Base-by-base conservation (phyloP, 768 basidiomycete genomes). In the Cystobasidium onofrii region DNA sequence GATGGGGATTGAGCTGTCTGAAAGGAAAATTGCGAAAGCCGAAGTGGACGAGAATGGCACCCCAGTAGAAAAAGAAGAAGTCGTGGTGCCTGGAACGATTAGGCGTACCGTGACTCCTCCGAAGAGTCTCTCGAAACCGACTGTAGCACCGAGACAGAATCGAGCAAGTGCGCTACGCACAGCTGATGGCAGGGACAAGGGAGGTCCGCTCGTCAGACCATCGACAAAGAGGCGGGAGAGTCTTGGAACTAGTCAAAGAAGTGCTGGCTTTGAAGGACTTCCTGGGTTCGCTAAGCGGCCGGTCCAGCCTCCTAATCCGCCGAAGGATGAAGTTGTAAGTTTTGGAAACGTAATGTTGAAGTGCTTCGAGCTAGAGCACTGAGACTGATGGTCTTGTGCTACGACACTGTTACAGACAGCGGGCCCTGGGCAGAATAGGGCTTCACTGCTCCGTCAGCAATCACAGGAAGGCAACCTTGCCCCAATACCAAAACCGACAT, bases 221-320 rank as follows among this genome's bases (percentile, higher is more conserved):
- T 1, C 69, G 17, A 60, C 54, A 1, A 55, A 25, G 1, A 2
- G 54, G 20, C 17, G 69, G 13, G 46, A 71, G 27, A 71, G 69
- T 36, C 23, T 44, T 7, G 55, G 27, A 4, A 71, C 69, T 2
- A 57, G 54, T 17, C 46, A 71, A 31, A 55, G 69, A 29, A 57
- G 52, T 36, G 25, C 50, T 27, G 69, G 69, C 15, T 60, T 41
- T 36, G 69, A 55, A 60, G 69, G 69, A 13, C 15, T 34, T 13
- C 69, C 69, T 36, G 69, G 69, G 27, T 71, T 41, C 61, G 69
- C 50, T 2, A 60, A 60, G 57, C 27, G 33, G 27, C 6, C 15
- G 2, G 20, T 6, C 6, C 13, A 60, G 33, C 20, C 33, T 12
- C 57, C 57, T 60, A 60, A 27, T 29, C 25, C 25, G 31, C 10